These are phyloP conservation scores for Curvularia verruculosa DNA, from an alignment of 2,329 filamentous ascomycete genomes.

Conservation along the genomic window DNA sequence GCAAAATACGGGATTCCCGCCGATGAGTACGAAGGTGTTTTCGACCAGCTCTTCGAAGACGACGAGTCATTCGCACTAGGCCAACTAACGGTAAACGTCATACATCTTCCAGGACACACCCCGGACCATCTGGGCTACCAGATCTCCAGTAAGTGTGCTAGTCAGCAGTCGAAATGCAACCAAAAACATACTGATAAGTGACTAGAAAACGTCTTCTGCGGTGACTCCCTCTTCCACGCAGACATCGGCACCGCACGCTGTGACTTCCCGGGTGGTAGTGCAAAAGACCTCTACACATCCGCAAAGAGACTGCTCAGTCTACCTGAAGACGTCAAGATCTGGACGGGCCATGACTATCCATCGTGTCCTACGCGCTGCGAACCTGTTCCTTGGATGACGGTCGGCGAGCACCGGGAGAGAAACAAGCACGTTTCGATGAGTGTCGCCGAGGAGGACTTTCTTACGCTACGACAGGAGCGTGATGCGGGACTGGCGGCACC, in stretches of 20 bases:
- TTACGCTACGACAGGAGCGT: conserved; percentile 37
- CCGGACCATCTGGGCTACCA: conserved; percentile 66
- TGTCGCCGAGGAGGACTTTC: conserved; percentile 41
- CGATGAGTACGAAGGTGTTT: conserved; percentile 55
- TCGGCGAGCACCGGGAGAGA: conserved; percentile 40
- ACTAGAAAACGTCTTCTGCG: conserved; percentile 44
- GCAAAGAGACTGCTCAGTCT: conserved; percentile 35
- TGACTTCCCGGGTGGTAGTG: conserved; percentile 47
- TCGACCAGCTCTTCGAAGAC: conserved; percentile 62
- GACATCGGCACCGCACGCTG: conserved; percentile 44
- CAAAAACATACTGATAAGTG: not conserved
- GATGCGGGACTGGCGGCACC: conserved; percentile 43
- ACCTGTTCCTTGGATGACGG: conserved; percentile 43
- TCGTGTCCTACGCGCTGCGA: conserved; percentile 21
- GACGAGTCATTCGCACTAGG: conserved; percentile 62
- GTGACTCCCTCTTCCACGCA: conserved; percentile 46
- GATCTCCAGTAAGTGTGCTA: conserved; percentile 50
- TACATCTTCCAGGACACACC: conserved; percentile 66
- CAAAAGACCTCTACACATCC: conserved; percentile 35
- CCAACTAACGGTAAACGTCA: conserved; percentile 50
- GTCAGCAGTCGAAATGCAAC: not conserved
- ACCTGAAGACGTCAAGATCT: conserved; percentile 40
- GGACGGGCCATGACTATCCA: conserved; percentile 48
- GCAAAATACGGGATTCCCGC: conserved; percentile 55
- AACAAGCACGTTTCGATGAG: conserved; percentile 46